Evolutionary conservation across 2,329 filamentous ascomycete species (phyloP), one percentile per base, ranked within the genome.

Genomic region (Neopestalotiopsis sp.): DNA sequence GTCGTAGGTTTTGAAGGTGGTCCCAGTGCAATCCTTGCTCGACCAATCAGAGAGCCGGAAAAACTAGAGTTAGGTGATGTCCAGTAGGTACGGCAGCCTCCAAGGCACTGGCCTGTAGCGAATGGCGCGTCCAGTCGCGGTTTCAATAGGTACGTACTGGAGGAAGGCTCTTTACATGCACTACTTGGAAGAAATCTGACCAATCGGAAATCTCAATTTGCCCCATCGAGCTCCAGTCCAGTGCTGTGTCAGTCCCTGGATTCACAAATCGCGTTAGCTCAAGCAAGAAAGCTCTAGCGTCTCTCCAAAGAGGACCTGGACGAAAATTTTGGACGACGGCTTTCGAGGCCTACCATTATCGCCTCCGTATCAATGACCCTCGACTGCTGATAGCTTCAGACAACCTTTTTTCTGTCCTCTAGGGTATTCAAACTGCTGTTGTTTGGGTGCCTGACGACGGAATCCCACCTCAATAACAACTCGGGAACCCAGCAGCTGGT

Each of bases 271-370:
- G 38, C 49, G 49, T 57, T 9, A n/a, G 49, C 12, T 73, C 74
- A 72, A 74, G 74, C 34, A 38, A 38, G 10, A 71, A 7, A 34
- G 61, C 66, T 67, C 68, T 59, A 52, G 9, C 49, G 40, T 7
- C 2, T 14, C 34, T 13, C 34, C 52, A 20, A 7, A 20, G 20
- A 20, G 20, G 45, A 52, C 17, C n/a, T 61, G 68, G 70, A 68
- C 71, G 72, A 74, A 75, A 74, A 74, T 65, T 71, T 73, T 71
- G 52, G 69, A 68, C 69, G 28, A 40, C 10, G 28, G 10, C 34
- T 38, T 38, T 38, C 10, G 34, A 38, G 65, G 69, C 71, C 68
- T 69, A 69, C 68, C 71, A 70, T 66, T 66, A 52, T 73, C 69
- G 72, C 71, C 71, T 72, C 69, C 64, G 45, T 60, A 67, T 49